phyloP scores from a whole-genome alignment of 805 yeast species.

The Kazachstania viticola region DNA sequence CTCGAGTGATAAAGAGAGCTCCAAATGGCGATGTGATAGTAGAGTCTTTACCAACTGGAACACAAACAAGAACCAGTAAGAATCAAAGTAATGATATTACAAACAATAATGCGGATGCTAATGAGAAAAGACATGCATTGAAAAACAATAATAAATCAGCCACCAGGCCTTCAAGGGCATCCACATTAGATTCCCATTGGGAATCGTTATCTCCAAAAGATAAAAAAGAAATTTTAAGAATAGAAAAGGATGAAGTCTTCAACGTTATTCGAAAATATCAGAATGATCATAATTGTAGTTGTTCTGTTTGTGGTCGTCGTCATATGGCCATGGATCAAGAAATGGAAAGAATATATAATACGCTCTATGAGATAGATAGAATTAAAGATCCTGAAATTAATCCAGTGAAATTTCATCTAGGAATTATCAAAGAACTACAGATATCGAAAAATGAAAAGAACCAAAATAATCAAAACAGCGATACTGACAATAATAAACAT shows the following conservation, averaged over 20 bases:
- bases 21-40: conserved; percentile 72
- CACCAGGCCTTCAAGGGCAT: conserved; percentile 12
- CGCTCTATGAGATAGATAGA: conserved; percentile 45
- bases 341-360: conserved; percentile 60
- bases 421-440: conserved; percentile 25
- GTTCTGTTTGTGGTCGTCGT: conserved; percentile 69
- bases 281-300: conserved; percentile 42
- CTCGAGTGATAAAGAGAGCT: conserved; percentile 58
- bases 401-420: conserved; percentile 24
- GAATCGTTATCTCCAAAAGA: conserved; percentile 45
- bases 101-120: background rate
- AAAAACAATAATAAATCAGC: no score
- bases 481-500: background rate
- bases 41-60: conserved; percentile 29
- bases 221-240: conserved; percentile 48
- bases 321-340: conserved; percentile 64
- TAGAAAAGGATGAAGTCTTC: conserved; percentile 61
- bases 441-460: conserved; percentile 10
- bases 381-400: conserved; percentile 23
- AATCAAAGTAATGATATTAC: conserved; percentile 1
- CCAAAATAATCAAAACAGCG: conserved; percentile 1
- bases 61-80: conserved; percentile 4
- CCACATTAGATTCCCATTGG: conserved; percentile 41
- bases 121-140: background rate
- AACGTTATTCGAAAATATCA: conserved; percentile 51